Evolutionary conservation across 2,329 filamentous ascomycete species (phyloP).

Genomic region (Leptographium lundbergii): DNA sequence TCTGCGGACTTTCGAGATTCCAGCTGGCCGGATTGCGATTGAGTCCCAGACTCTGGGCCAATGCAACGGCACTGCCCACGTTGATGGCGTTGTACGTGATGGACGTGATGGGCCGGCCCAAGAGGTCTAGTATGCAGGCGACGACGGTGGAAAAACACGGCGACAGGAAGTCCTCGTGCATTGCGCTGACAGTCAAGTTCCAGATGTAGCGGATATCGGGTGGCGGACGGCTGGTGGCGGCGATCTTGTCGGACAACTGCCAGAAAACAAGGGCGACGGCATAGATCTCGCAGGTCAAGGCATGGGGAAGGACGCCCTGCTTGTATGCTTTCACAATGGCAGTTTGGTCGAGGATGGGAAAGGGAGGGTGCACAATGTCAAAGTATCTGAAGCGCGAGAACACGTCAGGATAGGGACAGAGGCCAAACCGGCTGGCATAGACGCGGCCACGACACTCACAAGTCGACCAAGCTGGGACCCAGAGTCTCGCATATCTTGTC

Average conservation of each 20-base stretch:
- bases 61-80: conserved; percentile 3
- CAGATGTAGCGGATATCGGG: conserved; percentile 3
- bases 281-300: conserved; percentile 3
- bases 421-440: neutral
- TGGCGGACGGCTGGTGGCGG: neutral
- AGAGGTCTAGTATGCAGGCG: conserved; percentile 2
- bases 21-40: conserved; percentile 3
- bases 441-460: neutral
- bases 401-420: neutral
- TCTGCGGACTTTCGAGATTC: neutral
- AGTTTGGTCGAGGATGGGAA: conserved; percentile 1
- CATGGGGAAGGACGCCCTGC: neutral
- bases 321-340: conserved; percentile 2
- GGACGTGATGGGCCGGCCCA: conserved; percentile 3
- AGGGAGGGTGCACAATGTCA: conserved; percentile 1
- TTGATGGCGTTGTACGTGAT: conserved; percentile 6
- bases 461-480: neutral
- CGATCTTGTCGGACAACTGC: neutral
- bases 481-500: conserved; percentile 2
- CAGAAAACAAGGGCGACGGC: conserved; percentile 2
- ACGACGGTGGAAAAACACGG: conserved; percentile 3
- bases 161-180: conserved; percentile 1
- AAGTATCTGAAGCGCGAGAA: neutral
- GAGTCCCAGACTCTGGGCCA: conserved; percentile 2
- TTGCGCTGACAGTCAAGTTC: neutral